Evolutionary conservation across 2,329 filamentous ascomycete genomes (phyloP).

Genomic region (Bipolaris gigantea): DNA sequence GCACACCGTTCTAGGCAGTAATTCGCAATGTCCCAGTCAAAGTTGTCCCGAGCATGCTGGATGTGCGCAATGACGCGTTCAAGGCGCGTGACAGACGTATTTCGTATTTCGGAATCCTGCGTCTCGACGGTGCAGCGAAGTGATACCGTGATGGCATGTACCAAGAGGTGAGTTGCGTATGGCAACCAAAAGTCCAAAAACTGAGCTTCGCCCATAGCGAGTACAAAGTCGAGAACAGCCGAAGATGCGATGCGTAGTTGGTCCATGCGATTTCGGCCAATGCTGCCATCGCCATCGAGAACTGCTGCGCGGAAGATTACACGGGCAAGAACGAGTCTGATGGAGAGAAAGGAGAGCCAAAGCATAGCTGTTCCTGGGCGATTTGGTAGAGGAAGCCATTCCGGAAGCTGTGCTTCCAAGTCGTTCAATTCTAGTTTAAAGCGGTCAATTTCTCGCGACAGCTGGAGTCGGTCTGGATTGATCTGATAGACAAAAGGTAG

Average conservation of each 20-base stretch:
- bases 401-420: conserved; percentile 40
- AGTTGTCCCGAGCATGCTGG: conserved; percentile 51
- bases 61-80: conserved; percentile 53
- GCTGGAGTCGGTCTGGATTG: conserved; percentile 30
- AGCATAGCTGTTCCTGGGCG: conserved; percentile 43
- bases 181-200: conserved; percentile 58
- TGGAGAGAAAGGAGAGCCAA: conserved; percentile 47
- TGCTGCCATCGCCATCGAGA: conserved; percentile 26
- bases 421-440: conserved; percentile 40
- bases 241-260: conserved; percentile 55
- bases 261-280: conserved; percentile 41
- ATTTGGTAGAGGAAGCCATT: conserved; percentile 35
- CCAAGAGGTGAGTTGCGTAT: conserved; percentile 56
- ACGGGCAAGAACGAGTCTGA: conserved; percentile 45
- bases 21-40: conserved; percentile 59
- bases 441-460: conserved; percentile 34
- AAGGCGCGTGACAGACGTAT: conserved; percentile 52
- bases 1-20: conserved; percentile 54
- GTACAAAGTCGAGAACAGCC: conserved; percentile 55
- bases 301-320: conserved; percentile 39
- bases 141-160: conserved; percentile 57
- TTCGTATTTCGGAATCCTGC: conserved; percentile 50
- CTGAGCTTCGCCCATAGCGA: conserved; percentile 50
- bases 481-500: conserved; percentile 46
- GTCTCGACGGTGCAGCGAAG: conserved; percentile 57